Base-by-base conservation (phyloP, 352 stramenopile genomes). In the Globisporangium echinulatum region DNA sequence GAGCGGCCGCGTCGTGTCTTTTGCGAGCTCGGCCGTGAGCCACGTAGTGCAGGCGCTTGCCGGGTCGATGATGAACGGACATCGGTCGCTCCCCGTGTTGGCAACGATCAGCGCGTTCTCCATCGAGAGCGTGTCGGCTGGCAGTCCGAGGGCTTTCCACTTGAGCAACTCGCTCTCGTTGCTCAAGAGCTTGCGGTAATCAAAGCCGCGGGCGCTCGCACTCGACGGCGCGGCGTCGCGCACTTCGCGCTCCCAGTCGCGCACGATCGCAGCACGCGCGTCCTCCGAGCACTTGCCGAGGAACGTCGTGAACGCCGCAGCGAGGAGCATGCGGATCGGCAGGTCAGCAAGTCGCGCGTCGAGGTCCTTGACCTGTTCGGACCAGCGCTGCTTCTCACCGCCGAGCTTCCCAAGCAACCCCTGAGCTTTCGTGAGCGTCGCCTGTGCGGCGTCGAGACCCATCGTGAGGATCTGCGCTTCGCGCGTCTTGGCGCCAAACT, bases 31-130 rank as follows among this genome's bases (percentile, higher is more conserved):
- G 5, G 81, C 78, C 71, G 97, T 86, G 7, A 98, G 60, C 95
- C 95, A 98, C 4, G 66, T 64, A 0, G 83, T 94, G 15, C 86
- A 85, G 0, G 93, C 91, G 46, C 77, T 96, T 0, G 92, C 91
- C 0, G 95, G 95, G 53, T 98, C 95, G 51, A 98, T 94, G 61
- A 98, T 97, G 57, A 98, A 98, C 2, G 94, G 92, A 50, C 96
- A 96, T 5, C 88, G 76, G 19, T 89, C 73, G 6, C 62, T 58
- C n/a, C 76, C 79, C 0, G 71, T 79, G 50, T 96, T 85, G 4
- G 86, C 63, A 5, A 98, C 77, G 9, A 98, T 88, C 5, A 98
- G 64, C 1, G 86, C 94, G 59, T 98, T 98, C 59, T 98, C 95
- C 78, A 97, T 93, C 9, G 85, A 97, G 3, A 98, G 66, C 43